These are phyloP conservation scores for Colletotrichum magnum DNA, from an alignment of 2,329 filamentous ascomycete genomes.

Conservation along the genomic window DNA sequence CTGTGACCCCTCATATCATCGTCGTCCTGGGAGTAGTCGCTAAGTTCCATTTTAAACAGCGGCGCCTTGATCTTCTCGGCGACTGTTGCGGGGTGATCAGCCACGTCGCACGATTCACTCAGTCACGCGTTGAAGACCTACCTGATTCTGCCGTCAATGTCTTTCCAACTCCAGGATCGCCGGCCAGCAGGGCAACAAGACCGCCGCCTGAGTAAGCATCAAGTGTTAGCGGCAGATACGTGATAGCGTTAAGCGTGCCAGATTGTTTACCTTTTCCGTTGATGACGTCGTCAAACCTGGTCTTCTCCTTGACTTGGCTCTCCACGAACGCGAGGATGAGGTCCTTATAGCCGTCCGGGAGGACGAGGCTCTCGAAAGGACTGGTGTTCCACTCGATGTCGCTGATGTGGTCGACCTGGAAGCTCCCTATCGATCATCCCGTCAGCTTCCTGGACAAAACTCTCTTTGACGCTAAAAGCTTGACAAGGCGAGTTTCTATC, in stretches of 20 bases:
- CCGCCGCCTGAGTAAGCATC: conserved; percentile 44
- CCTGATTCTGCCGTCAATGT: conserved; percentile 55
- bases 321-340: conserved; percentile 65
- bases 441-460: not conserved
- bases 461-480: too few species aligned
- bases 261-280: conserved; percentile 60
- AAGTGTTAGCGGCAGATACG: too few species aligned
- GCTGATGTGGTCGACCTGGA: conserved; percentile 60
- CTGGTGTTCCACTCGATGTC: conserved; percentile 63
- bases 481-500: too few species aligned
- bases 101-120: not conserved
- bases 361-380: conserved; percentile 64
- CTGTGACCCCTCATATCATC: conserved; percentile 41
- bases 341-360: conserved; percentile 64
- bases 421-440: conserved; percentile 41
- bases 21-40: conserved; percentile 74
- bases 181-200: conserved; percentile 52
- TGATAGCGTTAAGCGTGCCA: too few species aligned
- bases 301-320: conserved; percentile 57
- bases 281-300: conserved; percentile 66
- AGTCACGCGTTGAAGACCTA: not conserved
- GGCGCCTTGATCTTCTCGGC: conserved; percentile 55
- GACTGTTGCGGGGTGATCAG: conserved; percentile 44
- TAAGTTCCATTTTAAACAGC: conserved; percentile 63
- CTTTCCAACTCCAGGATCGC: conserved; percentile 54